Evolutionary conservation across 495 filamentous ascomycete genomes (phyloP).

Genomic region (Rostrohypoxylon terebratum): DNA sequence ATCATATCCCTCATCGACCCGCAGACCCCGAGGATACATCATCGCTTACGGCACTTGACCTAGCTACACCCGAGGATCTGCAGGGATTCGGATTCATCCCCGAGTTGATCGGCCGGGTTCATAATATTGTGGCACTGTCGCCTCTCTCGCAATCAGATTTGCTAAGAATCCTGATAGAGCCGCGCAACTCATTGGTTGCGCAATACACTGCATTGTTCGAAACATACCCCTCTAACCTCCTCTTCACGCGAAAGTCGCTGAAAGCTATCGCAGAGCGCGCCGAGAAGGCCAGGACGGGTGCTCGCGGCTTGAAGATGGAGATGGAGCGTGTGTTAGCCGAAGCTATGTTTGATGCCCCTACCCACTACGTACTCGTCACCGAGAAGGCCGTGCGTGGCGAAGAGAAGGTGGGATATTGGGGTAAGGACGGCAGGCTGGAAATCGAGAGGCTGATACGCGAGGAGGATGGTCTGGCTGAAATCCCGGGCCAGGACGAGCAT

Average conservation of each 20-base stretch:
- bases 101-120: constrained; percentile 90
- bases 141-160: constrained; percentile 83
- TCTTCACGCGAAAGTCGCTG: constrained; percentile 83
- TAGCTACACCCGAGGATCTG: constrained; percentile 83
- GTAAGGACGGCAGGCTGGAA: constrained; percentile 64
- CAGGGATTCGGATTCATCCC: constrained; percentile 95
- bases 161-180: constrained; percentile 89
- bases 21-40: constrained; percentile 32
- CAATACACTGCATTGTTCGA: constrained; percentile 90
- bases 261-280: constrained; percentile 82
- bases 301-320: constrained; percentile 86
- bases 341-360: constrained; percentile 90
- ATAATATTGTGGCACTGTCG: constrained; percentile 84
- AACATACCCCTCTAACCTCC: constrained; percentile 83
- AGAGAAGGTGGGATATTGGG: constrained; percentile 65
- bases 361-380: constrained; percentile 75
- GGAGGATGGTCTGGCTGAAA: constrained; percentile 57
- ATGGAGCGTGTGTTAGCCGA: constrained; percentile 89
- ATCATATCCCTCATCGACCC: constrained; percentile 54
- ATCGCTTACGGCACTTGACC: constrained; percentile 80
- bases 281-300: constrained; percentile 82
- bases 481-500: constrained; percentile 41
- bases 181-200: constrained; percentile 82
- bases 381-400: constrained; percentile 75
- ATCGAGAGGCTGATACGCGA: constrained; percentile 65